Evolutionary conservation across 352 stramenopile species (phyloP), one percentile per base, ranked within the genome.

Genomic region (Phytopythium chamaehyphon): DNA sequence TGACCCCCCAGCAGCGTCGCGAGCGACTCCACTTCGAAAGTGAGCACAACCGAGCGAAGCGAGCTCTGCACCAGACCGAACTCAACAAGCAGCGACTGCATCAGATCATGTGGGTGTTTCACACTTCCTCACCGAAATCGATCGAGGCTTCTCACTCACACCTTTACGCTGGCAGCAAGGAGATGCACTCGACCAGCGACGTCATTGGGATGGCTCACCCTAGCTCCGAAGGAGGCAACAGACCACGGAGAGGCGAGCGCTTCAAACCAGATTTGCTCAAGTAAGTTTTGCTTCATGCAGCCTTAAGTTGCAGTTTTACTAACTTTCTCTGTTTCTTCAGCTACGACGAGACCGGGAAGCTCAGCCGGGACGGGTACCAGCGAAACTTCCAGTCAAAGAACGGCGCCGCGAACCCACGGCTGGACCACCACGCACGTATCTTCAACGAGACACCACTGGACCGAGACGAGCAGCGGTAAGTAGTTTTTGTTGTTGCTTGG

Each of bases 391-490:
- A 84, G 39, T 72, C 66, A 46, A 88, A 92, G 47, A 67, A 67
- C 9, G 55, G 64, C 21, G 51, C 51, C 15, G 63, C 68, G 9
- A 86, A 86, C 45, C 65, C 71, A 22, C 66, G 53, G 1, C 48
- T 82, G 23, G 61, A 73, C 22, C 68, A 76, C 7, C 73, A 88
- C 54, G 66, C 82, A 31, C 77, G 74, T 3, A 62, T 92, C 39
- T 92, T 92, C 54, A 90, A 87, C 53, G 68, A 82, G 47, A 86
- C 69, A 33, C 68, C 78, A 1, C 47, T 84, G 22, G 59, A 78
- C 2, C 70, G 78, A 67, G 71, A 79, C 35, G 56, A 66, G 21
- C 66, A 88, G 54, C 62, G 78, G 78, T 88, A 49, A 8, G 51
- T 37, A 12, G 11, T 12, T 28, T 37, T n/a, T n/a, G n/a, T n/a